Conservation (phyloP, 2,329 filamentous ascomycete species). For the Aspergillus brasiliensis region DNA sequence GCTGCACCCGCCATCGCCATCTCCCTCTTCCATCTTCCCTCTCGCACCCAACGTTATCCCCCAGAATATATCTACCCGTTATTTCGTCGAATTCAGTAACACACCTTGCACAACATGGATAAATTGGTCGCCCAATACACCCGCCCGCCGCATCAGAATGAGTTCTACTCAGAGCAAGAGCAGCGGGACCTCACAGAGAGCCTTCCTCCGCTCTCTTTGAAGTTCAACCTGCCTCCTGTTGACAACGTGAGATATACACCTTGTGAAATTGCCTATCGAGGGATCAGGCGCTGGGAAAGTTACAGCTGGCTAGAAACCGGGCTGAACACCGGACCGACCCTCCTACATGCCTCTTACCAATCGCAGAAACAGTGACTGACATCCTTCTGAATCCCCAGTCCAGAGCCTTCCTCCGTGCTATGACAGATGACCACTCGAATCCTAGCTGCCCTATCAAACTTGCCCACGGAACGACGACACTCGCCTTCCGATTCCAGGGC, state of each 20-base stretch:
- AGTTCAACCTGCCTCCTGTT: conserved; percentile 93
- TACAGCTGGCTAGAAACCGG: background rate
- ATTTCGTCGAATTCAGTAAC: conserved; percentile 21
- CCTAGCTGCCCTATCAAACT: conserved; percentile 98
- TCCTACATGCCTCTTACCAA: background rate
- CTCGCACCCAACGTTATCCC: background rate
- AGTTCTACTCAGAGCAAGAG: conserved; percentile 71
- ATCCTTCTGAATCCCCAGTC: conserved; percentile 57
- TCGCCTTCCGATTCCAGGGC: conserved; percentile 96
- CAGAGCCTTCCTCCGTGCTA: conserved; percentile 91
- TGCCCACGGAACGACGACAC: conserved; percentile 95
- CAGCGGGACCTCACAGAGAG: conserved; percentile 72
- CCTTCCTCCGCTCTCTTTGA: conserved; percentile 77
- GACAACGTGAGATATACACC: conserved; percentile 67
- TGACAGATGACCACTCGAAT: conserved; percentile 96
- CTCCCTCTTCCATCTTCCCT: conserved; percentile 12
- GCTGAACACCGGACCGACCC: background rate
- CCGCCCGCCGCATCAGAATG: conserved; percentile 72
- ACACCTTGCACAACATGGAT: conserved; percentile 67
- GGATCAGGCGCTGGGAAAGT: background rate
- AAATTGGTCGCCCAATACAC: conserved; percentile 90
- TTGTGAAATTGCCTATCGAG: background rate
- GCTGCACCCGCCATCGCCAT: conserved; percentile 15
- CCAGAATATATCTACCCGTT: background rate
- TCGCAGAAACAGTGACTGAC: background rate